Evolutionary conservation across 2,329 filamentous ascomycete species (phyloP), one percentile per base, ranked within the genome.

Genomic region (Colletotrichum simmondsii): DNA sequence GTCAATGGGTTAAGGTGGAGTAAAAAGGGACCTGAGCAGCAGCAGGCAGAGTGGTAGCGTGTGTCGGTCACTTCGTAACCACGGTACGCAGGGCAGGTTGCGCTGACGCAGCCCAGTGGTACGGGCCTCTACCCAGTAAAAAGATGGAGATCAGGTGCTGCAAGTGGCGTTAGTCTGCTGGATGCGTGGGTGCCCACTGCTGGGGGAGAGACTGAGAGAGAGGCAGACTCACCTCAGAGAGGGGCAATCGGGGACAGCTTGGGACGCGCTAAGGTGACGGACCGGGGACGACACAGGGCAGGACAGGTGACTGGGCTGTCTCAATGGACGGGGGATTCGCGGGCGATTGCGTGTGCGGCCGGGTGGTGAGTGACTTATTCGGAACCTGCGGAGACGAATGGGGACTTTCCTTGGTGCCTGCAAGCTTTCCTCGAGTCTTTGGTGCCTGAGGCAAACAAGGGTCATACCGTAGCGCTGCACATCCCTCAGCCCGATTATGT

Each of bases 341-440:
- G 11, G 65, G 53, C n/a, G 10, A 54, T 49, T 32, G 53, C 53
- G 53, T 22, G 28, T 22, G 19, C 32, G 6, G 26, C 22, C 22
- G 35, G 12, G 32, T 58, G 35, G 24, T 24, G 52, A 62, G 52
- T 61, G 64, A 71, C 68, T 58, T 68, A 53, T 14, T 19, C 69
- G 69, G 69, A 68, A 68, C 65, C 37, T 72, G 53, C 65, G 65
- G 69, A 68, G 53, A 63, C 49, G 59, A 30, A 64, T 59, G 69
- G 59, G 59, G 59, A 37, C 28, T 57, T 35, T 54, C 63, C 32
- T 57, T 32, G 19, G 53, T 46, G 35, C 63, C 26, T 26, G 22
- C 46, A 35, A 61, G 42, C 30, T 49, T 58, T 57, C 52, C 28
- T 3, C 6, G 2, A 35, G 4, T 5, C 5, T 3, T 2, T 5